phyloP scores from a whole-genome alignment of 306 rosid species.

The Cucurbita pepo region DNA sequence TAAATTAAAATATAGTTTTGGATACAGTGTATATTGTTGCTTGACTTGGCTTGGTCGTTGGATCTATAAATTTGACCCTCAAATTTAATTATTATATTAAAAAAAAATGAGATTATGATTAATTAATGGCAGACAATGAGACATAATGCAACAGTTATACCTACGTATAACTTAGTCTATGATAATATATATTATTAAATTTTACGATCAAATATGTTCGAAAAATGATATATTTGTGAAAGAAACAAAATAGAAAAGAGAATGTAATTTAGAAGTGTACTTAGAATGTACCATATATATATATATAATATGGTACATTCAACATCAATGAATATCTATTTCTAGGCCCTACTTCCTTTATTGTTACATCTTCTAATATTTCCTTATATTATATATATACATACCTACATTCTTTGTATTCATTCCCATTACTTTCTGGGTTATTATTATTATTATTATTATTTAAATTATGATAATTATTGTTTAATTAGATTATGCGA shows the following conservation, averaged over 20 bases:
- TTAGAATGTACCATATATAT: background rate
- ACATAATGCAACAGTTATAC: background rate
- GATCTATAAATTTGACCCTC: conserved; percentile 2
- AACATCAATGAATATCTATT: background rate
- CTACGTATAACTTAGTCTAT: too few species aligned
- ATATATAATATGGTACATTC: background rate
- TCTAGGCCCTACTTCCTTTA: background rate
- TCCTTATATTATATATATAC: background rate
- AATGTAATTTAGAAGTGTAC: background rate
- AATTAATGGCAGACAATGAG: background rate
- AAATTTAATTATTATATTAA: background rate
- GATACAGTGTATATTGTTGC: background rate
- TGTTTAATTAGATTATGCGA: background rate
- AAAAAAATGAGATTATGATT: background rate
- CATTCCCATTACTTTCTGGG: background rate
- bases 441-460: too few species aligned
- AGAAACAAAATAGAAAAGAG: background rate
- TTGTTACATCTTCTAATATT: background rate
- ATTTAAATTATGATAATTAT: background rate
- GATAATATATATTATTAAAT: too few species aligned
- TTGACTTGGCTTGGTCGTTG: background rate
- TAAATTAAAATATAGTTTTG: background rate
- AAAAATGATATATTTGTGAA: too few species aligned
- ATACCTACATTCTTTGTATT: background rate
- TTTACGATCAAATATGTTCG: too few species aligned